Conservation (phyloP, 331 rosid species). For the Acacia concinna region DNA sequence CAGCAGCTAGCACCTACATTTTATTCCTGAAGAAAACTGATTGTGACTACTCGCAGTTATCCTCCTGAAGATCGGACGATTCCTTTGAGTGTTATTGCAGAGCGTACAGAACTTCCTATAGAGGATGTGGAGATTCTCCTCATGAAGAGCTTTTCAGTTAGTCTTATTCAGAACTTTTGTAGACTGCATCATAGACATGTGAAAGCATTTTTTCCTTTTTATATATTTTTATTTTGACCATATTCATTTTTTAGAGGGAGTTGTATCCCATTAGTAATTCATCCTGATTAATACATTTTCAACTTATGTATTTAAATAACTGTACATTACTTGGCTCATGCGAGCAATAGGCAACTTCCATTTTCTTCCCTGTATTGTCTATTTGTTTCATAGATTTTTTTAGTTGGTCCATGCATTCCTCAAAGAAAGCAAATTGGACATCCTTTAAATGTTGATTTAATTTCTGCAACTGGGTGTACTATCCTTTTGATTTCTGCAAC, state of each 20-base stretch:
- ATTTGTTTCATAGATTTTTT: neutral
- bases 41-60: constrained; percentile 63
- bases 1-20: neutral
- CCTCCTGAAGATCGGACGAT: constrained; percentile 91
- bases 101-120: constrained; percentile 84
- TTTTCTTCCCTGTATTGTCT: neutral
- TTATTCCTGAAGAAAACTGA: constrained; percentile 19
- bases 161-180: constrained; percentile 33
- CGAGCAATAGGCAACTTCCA: neutral
- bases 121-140: constrained; percentile 97
- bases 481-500: neutral
- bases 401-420: neutral
- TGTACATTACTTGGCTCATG: neutral
- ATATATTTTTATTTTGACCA: neutral
- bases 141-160: constrained; percentile 93
- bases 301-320: no score
- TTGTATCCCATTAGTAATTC: no score
- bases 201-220: neutral
- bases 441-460: neutral
- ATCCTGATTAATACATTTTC: no score
- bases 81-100: constrained; percentile 82
- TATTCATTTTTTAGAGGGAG: no score
- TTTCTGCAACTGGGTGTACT: neutral
- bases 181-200: neutral
- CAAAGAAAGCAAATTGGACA: neutral